Percentiles rank a stretch among this genome's conserved stretches.
These are phyloP conservation scores for Globisporangium emineosum DNA, from an alignment of 352 stramenopile species.

Conservation along the genomic window DNA sequence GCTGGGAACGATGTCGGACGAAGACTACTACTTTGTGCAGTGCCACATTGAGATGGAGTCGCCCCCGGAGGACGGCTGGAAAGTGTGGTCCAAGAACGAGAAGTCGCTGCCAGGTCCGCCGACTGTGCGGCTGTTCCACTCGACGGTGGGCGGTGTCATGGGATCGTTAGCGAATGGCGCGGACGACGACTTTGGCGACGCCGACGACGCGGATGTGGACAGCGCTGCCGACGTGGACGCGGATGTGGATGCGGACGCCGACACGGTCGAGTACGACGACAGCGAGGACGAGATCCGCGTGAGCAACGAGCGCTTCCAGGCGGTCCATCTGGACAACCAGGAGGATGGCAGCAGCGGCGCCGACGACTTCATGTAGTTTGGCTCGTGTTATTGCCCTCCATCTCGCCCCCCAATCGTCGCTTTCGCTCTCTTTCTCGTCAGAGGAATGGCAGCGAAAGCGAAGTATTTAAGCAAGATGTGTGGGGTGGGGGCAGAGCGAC, in stretches of 20 bases:
- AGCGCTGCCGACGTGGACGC: constrained; percentile 61
- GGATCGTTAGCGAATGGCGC: constrained; percentile 8
- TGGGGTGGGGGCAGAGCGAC: too few species aligned
- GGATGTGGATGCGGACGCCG: constrained; percentile 63
- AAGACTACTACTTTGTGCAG: constrained; percentile 86
- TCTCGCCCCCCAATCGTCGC: neutral
- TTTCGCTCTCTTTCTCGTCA: too few species aligned
- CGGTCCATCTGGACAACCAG: constrained; percentile 84
- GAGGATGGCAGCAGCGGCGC: constrained; percentile 64
- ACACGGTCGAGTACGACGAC: constrained; percentile 88
- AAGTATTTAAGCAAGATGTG: too few species aligned
- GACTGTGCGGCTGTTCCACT: constrained; percentile 67
- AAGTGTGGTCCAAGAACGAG: constrained; percentile 87
- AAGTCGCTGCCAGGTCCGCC: constrained; percentile 60
- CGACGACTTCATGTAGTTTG: constrained; percentile 74
- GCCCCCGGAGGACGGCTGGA: constrained; percentile 78
- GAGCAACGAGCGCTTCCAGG: constrained; percentile 88
- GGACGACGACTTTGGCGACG: constrained; percentile 24
- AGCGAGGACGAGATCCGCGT: constrained; percentile 88
- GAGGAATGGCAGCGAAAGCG: neutral
- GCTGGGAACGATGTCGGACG: constrained; percentile 81
- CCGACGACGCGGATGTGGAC: constrained; percentile 49
- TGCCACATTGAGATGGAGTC: constrained; percentile 79
- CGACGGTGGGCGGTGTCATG: constrained; percentile 36
- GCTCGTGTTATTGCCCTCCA: neutral